These are phyloP conservation scores for Purshia tridentata DNA, from an alignment of 306 rosid genomes.

Conservation along the genomic window DNA sequence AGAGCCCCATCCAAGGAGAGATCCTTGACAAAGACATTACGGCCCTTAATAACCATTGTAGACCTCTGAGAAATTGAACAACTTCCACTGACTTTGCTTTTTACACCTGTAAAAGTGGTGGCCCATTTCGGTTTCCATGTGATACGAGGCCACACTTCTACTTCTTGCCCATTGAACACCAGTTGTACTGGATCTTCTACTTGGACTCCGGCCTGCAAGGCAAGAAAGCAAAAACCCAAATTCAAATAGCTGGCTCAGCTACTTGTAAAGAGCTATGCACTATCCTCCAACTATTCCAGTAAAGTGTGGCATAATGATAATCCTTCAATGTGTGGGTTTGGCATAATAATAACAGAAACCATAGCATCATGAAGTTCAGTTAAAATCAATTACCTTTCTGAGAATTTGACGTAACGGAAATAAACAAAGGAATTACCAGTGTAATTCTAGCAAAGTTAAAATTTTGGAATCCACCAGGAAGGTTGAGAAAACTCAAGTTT, in stretches of 20 bases:
- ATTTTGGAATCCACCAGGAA: too few species aligned
- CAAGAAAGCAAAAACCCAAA: slow-evolving; percentile 9
- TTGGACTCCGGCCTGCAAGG: slow-evolving; percentile 73
- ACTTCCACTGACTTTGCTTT: slow-evolving; percentile 63
- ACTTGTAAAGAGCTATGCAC: too few species aligned
- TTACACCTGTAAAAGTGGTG: slow-evolving; percentile 58
- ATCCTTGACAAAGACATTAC: slow-evolving; percentile 51
- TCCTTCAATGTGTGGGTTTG: not conserved
- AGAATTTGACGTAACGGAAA: too few species aligned
- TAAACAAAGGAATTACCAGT: too few species aligned
- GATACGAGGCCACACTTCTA: slow-evolving; percentile 84
- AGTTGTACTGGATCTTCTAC: slow-evolving; percentile 69
- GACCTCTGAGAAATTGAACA: slow-evolving; percentile 78
- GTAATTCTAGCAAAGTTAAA: too few species aligned
- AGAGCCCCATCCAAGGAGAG: slow-evolving; percentile 86
- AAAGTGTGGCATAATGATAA: not conserved
- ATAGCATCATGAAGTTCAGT: not conserved
- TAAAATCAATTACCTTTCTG: slow-evolving; percentile 50
- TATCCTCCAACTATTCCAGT: not conserved
- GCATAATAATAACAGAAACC: not conserved
- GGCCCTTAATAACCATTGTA: slow-evolving; percentile 74
- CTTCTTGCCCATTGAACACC: slow-evolving; percentile 83
- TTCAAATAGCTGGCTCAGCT: not conserved
- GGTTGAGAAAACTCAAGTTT: too few species aligned
- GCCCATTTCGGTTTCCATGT: slow-evolving; percentile 98